Percentiles rank a stretch among this genome's conserved stretches.
Conservation (phyloP, 83 land plant species). For the Larix sibirica region DNA sequence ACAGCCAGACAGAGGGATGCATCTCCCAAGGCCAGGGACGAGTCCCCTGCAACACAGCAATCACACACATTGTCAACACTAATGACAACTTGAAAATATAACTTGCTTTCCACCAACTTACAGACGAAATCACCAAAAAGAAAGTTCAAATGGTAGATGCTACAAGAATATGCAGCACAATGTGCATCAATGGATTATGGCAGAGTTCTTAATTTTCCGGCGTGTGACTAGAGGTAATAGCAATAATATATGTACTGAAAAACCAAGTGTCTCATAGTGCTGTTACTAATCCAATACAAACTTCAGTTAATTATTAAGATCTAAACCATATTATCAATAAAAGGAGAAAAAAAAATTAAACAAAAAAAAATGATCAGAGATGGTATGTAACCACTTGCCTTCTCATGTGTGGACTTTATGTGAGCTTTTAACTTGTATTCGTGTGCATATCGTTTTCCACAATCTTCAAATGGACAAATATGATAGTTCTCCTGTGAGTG, state of each 20-base stretch:
- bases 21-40: no score
- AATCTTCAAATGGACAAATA: slow-evolving; percentile 86
- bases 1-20: no score
- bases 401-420: slow-evolving; percentile 86
- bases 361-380: neutral
- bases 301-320: neutral
- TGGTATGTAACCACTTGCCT: slow-evolving; percentile 47
- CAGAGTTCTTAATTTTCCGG: no score
- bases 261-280: neutral
- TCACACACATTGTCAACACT: no score
- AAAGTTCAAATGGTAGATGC: no score
- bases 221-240: no score
- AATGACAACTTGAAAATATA: no score
- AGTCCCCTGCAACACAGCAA: no score
- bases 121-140: no score
- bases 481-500: slow-evolving; percentile 98
- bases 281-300: neutral
- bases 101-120: no score
- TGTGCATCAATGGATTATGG: no score
- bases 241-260: neutral
- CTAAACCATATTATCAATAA: neutral
- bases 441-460: slow-evolving; percentile 97
- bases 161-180: no score
- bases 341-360: slow-evolving; percentile 3
- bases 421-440: slow-evolving; percentile 93